Conservation (phyloP, 306 rosid genomes). For the Senna siamea region DNA sequence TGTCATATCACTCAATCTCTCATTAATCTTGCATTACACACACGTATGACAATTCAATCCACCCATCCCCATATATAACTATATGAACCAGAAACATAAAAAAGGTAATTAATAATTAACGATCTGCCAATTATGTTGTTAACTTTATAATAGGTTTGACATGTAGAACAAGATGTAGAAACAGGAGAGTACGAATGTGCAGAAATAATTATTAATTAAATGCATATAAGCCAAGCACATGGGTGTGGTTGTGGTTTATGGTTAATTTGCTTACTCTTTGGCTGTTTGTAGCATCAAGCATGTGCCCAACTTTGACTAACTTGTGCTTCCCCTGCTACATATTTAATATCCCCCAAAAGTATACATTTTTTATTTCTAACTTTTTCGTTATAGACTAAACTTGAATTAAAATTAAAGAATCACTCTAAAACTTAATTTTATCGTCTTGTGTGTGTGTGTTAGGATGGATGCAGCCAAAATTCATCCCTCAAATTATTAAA, state of each 20-base stretch:
- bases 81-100: constrained; percentile 15
- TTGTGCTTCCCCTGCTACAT: constrained; percentile 19
- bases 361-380: too few relatives aligned
- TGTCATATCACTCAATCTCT: constrained; percentile 21
- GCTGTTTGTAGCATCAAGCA: constrained; percentile 43
- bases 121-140: background rate
- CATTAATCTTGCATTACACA: background rate
- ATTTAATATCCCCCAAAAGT: constrained; percentile 13
- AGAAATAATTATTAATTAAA: constrained; percentile 14
- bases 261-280: constrained; percentile 35
- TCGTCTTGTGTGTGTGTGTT: background rate
- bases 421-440: too few relatives aligned
- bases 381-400: too few relatives aligned
- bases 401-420: too few relatives aligned
- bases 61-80: too few relatives aligned
- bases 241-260: constrained; percentile 23
- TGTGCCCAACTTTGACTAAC: constrained; percentile 60
- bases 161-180: constrained; percentile 1
- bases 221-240: constrained; percentile 33
- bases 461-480: background rate
- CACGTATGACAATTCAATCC: background rate
- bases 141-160: constrained; percentile 23
- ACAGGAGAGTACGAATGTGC: background rate
- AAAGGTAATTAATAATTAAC: too few relatives aligned
- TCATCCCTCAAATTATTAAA: background rate